Conservation (phyloP, 2,329 filamentous ascomycete species). For the Ramichloridium luteum region DNA sequence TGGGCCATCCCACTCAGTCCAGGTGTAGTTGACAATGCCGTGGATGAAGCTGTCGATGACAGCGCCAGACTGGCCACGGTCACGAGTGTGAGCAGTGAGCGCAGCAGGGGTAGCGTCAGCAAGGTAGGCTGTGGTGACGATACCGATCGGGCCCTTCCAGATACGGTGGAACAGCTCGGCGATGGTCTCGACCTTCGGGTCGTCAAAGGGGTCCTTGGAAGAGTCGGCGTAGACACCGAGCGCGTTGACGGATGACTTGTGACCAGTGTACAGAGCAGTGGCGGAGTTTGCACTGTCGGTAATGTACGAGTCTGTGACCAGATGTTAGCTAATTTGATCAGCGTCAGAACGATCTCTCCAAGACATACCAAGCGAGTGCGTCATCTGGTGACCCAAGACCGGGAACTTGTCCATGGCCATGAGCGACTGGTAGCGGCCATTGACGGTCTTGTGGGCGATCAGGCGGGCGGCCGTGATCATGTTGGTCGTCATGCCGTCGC, state of each 20-base stretch:
- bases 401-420: constrained; percentile 70
- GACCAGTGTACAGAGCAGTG: constrained; percentile 67
- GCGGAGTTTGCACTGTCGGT: constrained; percentile 80
- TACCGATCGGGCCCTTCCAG: constrained; percentile 46
- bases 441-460: constrained; percentile 69
- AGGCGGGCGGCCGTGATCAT: constrained; percentile 53
- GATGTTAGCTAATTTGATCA: too few relatives aligned
- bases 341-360: too few relatives aligned
- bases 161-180: constrained; percentile 64
- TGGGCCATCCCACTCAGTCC: constrained; percentile 61
- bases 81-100: constrained; percentile 58
- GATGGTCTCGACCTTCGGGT: constrained; percentile 78
- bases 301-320: constrained; percentile 71
- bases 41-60: constrained; percentile 67
- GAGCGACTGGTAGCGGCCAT: constrained; percentile 67
- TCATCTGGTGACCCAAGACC: constrained; percentile 65
- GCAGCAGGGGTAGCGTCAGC: constrained; percentile 75
- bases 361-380: constrained; percentile 76
- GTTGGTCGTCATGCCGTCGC: constrained; percentile 57
- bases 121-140: constrained; percentile 67
- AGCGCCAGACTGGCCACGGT: constrained; percentile 55
- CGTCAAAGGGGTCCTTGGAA: constrained; percentile 59
- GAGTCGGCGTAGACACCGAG: constrained; percentile 74
- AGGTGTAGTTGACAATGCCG: constrained; percentile 67
- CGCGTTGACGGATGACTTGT: constrained; percentile 74